phyloP scores from a whole-genome alignment of 768 basidiomycete genomes.

The Mycena alexandri region DNA sequence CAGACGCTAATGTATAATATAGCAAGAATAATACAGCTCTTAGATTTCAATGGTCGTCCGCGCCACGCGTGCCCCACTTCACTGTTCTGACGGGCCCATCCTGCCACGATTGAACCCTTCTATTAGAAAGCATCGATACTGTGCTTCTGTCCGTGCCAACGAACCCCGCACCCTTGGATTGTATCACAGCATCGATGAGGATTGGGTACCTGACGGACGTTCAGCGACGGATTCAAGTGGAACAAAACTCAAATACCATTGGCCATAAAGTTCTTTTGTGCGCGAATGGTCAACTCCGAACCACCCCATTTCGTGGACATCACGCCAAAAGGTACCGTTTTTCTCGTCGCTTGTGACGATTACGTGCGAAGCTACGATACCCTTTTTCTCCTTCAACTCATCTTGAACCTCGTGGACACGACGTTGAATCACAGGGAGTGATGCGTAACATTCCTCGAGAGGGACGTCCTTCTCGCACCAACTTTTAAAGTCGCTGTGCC shows the following conservation, averaged over 20 bases:
- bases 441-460: conserved; percentile 48
- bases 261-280: conserved; percentile 47
- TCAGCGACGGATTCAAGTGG: neutral
- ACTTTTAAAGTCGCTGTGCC: conserved; percentile 50
- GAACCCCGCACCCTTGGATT: conserved; percentile 60
- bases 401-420: conserved; percentile 49
- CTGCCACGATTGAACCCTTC: conserved; percentile 62
- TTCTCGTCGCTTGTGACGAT: conserved; percentile 59
- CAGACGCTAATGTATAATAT: neutral
- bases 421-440: conserved; percentile 43
- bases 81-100: conserved; percentile 54
- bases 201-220: conserved; percentile 57
- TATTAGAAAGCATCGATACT: conserved; percentile 59
- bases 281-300: conserved; percentile 45
- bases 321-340: conserved; percentile 51
- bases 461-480: conserved; percentile 44
- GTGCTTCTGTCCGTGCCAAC: conserved; percentile 65
- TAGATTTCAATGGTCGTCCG: conserved; percentile 53
- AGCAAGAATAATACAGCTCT: neutral
- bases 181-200: conserved; percentile 64
- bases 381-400: conserved; percentile 42
- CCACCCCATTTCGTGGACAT: conserved; percentile 49
- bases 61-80: conserved; percentile 56
- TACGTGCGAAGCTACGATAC: conserved; percentile 45
- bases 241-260: conserved; percentile 41